phyloP scores from a whole-genome alignment of 2,329 filamentous ascomycete species.

The Diaporthe caulivora region DNA sequence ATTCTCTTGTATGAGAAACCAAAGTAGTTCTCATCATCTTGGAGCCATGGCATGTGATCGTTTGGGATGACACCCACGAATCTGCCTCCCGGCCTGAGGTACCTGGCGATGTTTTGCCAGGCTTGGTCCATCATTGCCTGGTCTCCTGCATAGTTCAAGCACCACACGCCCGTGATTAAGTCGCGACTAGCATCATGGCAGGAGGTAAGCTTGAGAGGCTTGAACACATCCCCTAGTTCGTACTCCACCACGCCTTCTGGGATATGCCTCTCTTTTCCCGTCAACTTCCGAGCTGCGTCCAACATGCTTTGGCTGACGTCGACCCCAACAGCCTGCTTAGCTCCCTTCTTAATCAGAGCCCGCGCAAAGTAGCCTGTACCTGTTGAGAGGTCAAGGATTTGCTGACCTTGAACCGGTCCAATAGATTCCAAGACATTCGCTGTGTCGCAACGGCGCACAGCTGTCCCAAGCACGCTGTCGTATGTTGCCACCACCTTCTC shows the following conservation, averaged over 20 bases:
- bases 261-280: not conserved
- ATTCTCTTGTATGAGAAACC: conserved; percentile 4
- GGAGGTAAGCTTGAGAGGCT: not conserved
- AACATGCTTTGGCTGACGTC: conserved; percentile 12
- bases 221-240: conserved; percentile 1
- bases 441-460: conserved; percentile 9
- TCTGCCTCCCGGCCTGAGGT: conserved; percentile 10
- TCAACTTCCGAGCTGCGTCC: not conserved
- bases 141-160: conserved; percentile 1
- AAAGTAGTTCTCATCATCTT: not conserved
- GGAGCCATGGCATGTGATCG: not conserved
- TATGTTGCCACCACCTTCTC: conserved; percentile 11
- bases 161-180: not conserved
- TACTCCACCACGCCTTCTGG: not conserved
- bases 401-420: not conserved
- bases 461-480: not conserved
- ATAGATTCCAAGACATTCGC: not conserved
- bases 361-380: conserved; percentile 10
- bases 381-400: not conserved
- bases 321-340: not conserved
- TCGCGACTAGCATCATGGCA: not conserved
- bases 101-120: conserved; percentile 2
- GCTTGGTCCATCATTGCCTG: conserved; percentile 19
- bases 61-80: conserved; percentile 12
- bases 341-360: not conserved